Base-by-base conservation (phyloP, 2,329 filamentous ascomycete species). In the Penicillium brevicompactum region DNA sequence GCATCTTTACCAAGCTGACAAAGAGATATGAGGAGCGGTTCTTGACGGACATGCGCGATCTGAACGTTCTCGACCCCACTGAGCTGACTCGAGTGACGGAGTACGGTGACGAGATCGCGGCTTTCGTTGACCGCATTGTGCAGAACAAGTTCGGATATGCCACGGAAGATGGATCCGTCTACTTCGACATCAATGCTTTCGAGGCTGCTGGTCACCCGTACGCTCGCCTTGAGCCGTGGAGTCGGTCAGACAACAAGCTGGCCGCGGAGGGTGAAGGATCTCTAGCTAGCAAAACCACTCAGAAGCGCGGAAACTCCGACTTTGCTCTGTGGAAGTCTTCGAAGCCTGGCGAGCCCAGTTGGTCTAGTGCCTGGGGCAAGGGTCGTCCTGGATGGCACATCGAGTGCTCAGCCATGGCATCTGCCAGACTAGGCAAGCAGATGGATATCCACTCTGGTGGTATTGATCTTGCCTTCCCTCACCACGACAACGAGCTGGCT, bases 331-430 rank as follows among this genome's bases (percentile, higher is more conserved):
- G 92, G 92, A 97, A 97, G 73, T 87, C 88, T 51, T 92, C 89
- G 1, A 97, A 96, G 76, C 85, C 90, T 13, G 93, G 93, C 42
- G 93, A 97, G 79, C 93, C 93, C 0, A 89, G 85, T 62, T 97
- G 93, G 93, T 81, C 86, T 5, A 94, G 89, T 64, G 86, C 87
- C 3, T 97, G 93, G 92, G 92, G 93, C 4, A 82, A 87, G 53
- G 92, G 92, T 4, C 82, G 93, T 43, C 93, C 93, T 1, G 93
- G 93, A 16, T 97, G 93, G 93, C 93, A 97, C 70, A 97, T 97
- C 67, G 92, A 97, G 77, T 97, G 93, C 85, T 92, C 89, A 1
- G 92, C 92, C 14, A 97, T 97, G 93, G 92, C 92, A 0, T 93
- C 90, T 2, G 90, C 92, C 60, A 84, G 92, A n/a, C 78, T 97